phyloP scores from a whole-genome alignment of 495 filamentous ascomycete genomes.

The Neurospora terricola region DNA sequence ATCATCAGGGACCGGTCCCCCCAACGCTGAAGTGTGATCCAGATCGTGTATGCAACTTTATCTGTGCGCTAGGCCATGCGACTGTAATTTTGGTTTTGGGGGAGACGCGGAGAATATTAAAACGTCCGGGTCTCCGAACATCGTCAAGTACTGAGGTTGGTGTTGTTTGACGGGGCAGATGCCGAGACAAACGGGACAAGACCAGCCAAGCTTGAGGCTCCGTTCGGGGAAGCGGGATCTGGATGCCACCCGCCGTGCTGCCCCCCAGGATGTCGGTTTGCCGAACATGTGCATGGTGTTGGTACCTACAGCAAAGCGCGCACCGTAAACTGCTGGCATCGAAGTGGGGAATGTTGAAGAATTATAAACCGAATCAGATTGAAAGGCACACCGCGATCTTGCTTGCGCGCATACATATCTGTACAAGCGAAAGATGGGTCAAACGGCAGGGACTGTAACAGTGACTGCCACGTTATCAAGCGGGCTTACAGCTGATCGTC shows the following conservation, averaged over 20 bases:
- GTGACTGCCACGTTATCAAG: background rate
- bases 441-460: background rate
- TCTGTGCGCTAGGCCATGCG: background rate
- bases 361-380: background rate
- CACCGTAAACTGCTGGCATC: background rate
- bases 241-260: background rate
- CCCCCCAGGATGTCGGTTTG: background rate
- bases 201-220: background rate
- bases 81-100: background rate
- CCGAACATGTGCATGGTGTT: background rate
- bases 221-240: background rate
- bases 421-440: background rate
- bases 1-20: background rate
- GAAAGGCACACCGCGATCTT: background rate
- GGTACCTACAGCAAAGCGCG: background rate
- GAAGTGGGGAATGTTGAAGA: background rate
- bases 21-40: background rate
- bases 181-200: background rate
- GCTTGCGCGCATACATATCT: background rate
- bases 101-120: background rate
- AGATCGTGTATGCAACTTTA: background rate
- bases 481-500: background rate
- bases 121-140: background rate
- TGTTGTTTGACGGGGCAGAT: background rate
- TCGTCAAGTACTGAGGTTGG: background rate